Percentiles rank a stretch among this genome's conserved stretches.
phyloP scores from a whole-genome alignment of 2,329 filamentous ascomycete species.

The Diaporthe citriasiana region DNA sequence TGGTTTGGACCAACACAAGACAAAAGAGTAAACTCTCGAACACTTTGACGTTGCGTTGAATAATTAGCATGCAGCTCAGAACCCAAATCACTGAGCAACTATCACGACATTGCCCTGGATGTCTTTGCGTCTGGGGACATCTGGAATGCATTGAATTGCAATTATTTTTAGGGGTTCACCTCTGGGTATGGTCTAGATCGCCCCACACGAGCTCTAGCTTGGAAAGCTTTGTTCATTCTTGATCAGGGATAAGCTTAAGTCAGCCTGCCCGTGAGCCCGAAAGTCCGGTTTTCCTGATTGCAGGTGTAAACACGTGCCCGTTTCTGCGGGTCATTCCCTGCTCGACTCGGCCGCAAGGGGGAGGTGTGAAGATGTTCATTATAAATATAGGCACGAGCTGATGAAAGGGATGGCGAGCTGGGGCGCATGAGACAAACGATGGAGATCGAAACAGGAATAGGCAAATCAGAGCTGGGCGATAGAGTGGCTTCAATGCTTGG shows the following conservation, averaged over 20 bases:
- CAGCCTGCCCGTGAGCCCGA: neutral
- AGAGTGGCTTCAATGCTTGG: constrained; percentile 30
- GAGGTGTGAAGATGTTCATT: constrained; percentile 14
- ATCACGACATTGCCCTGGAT: neutral
- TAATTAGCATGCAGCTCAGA: neutral
- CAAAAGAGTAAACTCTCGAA: too few relatives aligned
- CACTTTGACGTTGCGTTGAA: neutral
- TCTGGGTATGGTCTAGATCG: neutral
- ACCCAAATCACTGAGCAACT: neutral
- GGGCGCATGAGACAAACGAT: constrained; percentile 32
- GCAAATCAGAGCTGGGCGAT: constrained; percentile 20
- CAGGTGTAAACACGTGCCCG: constrained; percentile 8
- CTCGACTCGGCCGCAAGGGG: constrained; percentile 26
- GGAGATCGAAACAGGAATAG: constrained; percentile 21
- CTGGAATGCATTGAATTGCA: neutral
- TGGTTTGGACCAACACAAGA: neutral
- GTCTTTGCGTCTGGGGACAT: too few relatives aligned
- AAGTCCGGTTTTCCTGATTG: constrained; percentile 7
- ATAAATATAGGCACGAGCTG: constrained; percentile 26
- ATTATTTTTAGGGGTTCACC: neutral
- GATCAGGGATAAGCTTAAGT: constrained; percentile 23
- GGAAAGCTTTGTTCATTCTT: neutral
- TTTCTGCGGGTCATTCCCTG: constrained; percentile 22
- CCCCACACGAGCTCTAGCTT: neutral
- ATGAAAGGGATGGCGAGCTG: constrained; percentile 26